Conservation (phyloP, 208 protist species). For the Wallacemonas sp. region DNA sequence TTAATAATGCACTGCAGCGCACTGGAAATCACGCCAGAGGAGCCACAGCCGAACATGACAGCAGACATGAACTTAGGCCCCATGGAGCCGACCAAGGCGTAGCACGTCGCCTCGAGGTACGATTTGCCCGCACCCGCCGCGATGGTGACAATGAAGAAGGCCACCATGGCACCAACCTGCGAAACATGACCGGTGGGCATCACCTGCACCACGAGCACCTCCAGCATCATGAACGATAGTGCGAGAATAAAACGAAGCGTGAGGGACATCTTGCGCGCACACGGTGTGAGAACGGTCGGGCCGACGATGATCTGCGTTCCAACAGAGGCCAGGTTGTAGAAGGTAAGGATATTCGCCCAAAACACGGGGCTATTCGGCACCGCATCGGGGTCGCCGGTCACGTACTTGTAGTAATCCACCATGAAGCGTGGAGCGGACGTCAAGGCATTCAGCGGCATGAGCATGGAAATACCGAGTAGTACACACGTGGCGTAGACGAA, state of each 20-base stretch:
- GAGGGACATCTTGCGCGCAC: slow-evolving; percentile 52
- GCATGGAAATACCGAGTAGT: slow-evolving; percentile 75
- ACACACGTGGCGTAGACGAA: slow-evolving; percentile 81
- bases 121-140: slow-evolving; percentile 66
- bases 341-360: slow-evolving; percentile 79
- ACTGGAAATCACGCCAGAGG: slow-evolving; percentile 68
- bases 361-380: slow-evolving; percentile 43
- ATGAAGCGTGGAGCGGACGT: slow-evolving; percentile 84
- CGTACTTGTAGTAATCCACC: slow-evolving; percentile 82
- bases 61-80: slow-evolving; percentile 83
- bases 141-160: slow-evolving; percentile 68
- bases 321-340: slow-evolving; percentile 77
- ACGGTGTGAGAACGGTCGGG: slow-evolving; percentile 63
- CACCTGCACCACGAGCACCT: slow-evolving; percentile 64
- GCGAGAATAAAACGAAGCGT: slow-evolving; percentile 49
- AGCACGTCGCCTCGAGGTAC: slow-evolving; percentile 84
- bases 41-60: slow-evolving; percentile 86
- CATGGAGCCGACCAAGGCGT: slow-evolving; percentile 78
- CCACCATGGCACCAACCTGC: slow-evolving; percentile 50
- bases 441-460: slow-evolving; percentile 90
- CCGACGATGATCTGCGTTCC: slow-evolving; percentile 65
- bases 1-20: slow-evolving; percentile 87
- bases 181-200: slow-evolving; percentile 50
- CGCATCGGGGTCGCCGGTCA: slow-evolving; percentile 47
- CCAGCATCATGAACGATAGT: slow-evolving; percentile 59